A percentile compares a stretch with the other conserved stretches of the same genome.
Conservation (phyloP, 2,329 filamentous ascomycete species). For the Claviceps citrina region DNA sequence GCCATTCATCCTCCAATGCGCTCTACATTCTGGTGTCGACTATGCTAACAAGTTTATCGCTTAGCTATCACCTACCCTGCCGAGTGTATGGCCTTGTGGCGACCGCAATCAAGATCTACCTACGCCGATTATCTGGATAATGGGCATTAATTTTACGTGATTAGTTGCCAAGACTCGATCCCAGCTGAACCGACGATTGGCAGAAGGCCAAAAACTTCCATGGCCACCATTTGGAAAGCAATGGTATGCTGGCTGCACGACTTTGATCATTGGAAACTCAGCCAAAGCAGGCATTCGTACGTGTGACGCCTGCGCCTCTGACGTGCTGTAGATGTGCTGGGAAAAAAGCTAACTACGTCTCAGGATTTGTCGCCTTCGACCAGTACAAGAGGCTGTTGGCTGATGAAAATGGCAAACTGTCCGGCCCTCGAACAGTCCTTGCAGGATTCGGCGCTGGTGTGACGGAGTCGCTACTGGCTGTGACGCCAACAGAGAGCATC, state of each 20-base stretch:
- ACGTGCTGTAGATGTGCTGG: no score
- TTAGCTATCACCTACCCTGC: constrained; percentile 78
- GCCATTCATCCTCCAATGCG: constrained; percentile 7
- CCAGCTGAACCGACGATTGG: constrained; percentile 75
- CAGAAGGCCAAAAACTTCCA: constrained; percentile 72
- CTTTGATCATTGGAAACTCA: constrained; percentile 89
- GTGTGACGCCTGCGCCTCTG: constrained; percentile 25
- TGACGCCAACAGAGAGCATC: constrained; percentile 94
- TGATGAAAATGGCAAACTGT: constrained; percentile 75
- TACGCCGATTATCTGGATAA: background rate
- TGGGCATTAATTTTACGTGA: background rate
- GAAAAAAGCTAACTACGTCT: constrained; percentile 4
- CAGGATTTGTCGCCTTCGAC: constrained; percentile 80
- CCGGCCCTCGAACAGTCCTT: constrained; percentile 77
- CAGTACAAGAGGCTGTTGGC: constrained; percentile 74
- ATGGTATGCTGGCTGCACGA: constrained; percentile 98
- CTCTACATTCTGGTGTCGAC: background rate
- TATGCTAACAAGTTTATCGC: background rate
- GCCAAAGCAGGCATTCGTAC: constrained; percentile 87
- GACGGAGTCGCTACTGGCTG: constrained; percentile 81
- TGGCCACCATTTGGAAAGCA: constrained; percentile 87
- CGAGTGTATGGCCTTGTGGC: constrained; percentile 46
- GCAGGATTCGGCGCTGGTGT: constrained; percentile 90
- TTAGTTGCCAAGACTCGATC: constrained; percentile 85
- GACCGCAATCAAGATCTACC: background rate